Base-by-base conservation (phyloP, 2,329 filamentous ascomycete genomes). In the Emmonsiellopsis sp. region DNA sequence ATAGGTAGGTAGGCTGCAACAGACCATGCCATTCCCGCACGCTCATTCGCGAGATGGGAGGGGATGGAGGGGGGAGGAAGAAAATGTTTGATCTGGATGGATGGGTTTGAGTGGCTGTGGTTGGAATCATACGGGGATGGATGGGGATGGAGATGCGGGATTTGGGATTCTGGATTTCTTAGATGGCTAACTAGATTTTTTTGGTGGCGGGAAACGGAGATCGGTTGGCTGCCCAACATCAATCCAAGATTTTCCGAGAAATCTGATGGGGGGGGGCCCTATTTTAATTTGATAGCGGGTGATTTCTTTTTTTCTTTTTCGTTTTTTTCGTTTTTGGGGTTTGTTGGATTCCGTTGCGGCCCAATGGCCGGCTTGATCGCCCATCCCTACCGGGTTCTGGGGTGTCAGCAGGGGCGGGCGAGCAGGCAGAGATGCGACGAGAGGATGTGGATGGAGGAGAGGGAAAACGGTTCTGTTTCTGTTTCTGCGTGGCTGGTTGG, bases 301-400 rank as follows among this genome's bases (percentile, higher is more conserved):
- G 9, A 13, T 33, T 2, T 37, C 27, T 11, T 33, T 50, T 13
- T 43, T 39, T 54, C 31, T 37, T 47, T 55, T 42, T 40, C 11
- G 9, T n/a, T 11, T 4, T 27, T 7, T 40, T 43, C 27, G 6
- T 36, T 43, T 54, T 33, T n/a, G 49, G 9, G 42, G 51, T 50
- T 40, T 56, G 42, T 51, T 17, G 17, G 17, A 17, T 17, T 31
- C 31, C 47, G 51, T 49, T 47, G 32, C 44, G 44, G 44, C 44
- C 44, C 44, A 47, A 47, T 47, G 32, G 11, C 32, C 21, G 4
- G 44, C 31, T 9, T 21, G 44, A 36, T 47, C 44, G 44, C 44
- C 44, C 44, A 47, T 47, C 44, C 44, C 32, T 47, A 2, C 44
- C 44, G 6, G 32, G 13, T 44, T 10, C 17, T 44, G 32, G 44